Evolutionary conservation across 495 filamentous ascomycete species (phyloP).

Genomic region (Trichoderma reesei): DNA sequence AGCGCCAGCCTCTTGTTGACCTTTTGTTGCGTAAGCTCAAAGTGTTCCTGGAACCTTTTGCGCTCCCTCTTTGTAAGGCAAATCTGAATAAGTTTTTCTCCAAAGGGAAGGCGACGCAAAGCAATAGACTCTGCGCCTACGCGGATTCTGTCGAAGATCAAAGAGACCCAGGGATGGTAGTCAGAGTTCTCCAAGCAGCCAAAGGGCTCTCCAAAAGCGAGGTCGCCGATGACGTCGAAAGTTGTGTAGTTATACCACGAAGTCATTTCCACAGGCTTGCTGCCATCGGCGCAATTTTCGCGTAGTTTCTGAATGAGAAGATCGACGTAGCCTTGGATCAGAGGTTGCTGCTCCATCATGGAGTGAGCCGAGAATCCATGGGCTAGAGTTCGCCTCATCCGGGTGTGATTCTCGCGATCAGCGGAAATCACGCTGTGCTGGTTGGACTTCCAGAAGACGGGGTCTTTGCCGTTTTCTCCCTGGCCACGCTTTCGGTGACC

Average conservation of each 20-base stretch:
- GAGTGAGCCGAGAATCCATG: conserved; percentile 45
- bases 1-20: neutral
- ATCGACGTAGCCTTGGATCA: conserved; percentile 37
- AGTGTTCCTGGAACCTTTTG: neutral
- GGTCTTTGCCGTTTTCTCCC: conserved; percentile 23
- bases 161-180: conserved; percentile 46
- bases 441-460: conserved; percentile 20
- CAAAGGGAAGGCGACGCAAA: neutral
- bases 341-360: conserved; percentile 35
- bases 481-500: conserved; percentile 23
- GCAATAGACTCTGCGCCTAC: conserved; percentile 18
- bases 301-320: conserved; percentile 33
- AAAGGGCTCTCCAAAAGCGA: conserved; percentile 51
- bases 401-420: conserved; percentile 29
- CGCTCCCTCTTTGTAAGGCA: neutral
- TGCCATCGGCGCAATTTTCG: conserved; percentile 18
- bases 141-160: conserved; percentile 34
- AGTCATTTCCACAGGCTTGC: conserved; percentile 30
- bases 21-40: neutral
- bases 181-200: conserved; percentile 37
- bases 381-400: conserved; percentile 36
- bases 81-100: neutral
- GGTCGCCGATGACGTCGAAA: conserved; percentile 53
- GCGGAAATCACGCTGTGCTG: conserved; percentile 19
- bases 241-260: conserved; percentile 51